Percentiles rank a stretch among this genome's conserved stretches.
Evolutionary conservation across 768 basidiomycete species (phyloP).

Genomic region (Cyathus striatus): DNA sequence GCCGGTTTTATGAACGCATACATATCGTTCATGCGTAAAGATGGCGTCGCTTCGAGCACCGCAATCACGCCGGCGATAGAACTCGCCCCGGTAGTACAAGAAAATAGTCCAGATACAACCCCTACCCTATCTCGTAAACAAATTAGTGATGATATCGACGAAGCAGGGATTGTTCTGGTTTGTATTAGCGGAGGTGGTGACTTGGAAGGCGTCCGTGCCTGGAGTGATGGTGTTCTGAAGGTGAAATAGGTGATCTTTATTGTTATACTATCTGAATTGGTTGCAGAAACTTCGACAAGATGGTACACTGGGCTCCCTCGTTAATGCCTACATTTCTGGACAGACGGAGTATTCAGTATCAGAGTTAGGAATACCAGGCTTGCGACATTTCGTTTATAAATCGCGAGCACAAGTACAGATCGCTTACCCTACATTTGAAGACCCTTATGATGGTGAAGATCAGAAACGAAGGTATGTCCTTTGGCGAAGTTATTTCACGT

Average conservation of each 20-base stretch:
- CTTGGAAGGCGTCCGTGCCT: constrained; percentile 76
- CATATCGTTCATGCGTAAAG: constrained; percentile 61
- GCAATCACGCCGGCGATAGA: no score
- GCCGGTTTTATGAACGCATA: constrained; percentile 90
- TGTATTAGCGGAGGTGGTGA: constrained; percentile 81
- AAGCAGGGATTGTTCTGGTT: constrained; percentile 57
- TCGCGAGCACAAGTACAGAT: constrained; percentile 86
- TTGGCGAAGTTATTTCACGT: neutral
- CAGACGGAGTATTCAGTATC: constrained; percentile 63
- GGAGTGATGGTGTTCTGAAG: constrained; percentile 64
- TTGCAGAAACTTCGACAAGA: constrained; percentile 61
- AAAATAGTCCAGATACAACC: no score
- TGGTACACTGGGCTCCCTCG: constrained; percentile 48
- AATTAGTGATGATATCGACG: constrained; percentile 13
- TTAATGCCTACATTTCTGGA: constrained; percentile 38
- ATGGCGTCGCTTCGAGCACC: constrained; percentile 23
- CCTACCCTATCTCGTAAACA: no score
- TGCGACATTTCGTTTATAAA: constrained; percentile 95
- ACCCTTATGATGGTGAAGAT: constrained; percentile 64
- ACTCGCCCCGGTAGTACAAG: no score
- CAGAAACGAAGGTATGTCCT: constrained; percentile 57
- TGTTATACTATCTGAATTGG: constrained; percentile 4
- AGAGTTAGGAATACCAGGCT: constrained; percentile 80
- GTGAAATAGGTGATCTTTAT: constrained; percentile 29
- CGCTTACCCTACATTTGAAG: constrained; percentile 81